These are phyloP conservation scores for Fusarium sterilihyphosum DNA, from an alignment of 2,329 filamentous ascomycete genomes.

Conservation along the genomic window DNA sequence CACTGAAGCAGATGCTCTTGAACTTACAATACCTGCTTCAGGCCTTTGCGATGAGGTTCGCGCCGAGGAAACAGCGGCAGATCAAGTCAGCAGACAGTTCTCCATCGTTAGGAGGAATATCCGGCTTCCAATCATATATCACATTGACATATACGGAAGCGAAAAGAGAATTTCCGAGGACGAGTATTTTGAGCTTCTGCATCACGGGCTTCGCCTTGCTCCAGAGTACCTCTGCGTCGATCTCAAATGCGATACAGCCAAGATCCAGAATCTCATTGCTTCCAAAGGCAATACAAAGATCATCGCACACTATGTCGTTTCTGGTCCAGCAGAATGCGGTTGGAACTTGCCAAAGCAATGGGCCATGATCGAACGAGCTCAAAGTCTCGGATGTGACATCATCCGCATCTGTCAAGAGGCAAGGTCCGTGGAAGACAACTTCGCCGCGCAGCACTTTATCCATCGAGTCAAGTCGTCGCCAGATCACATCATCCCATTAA, in stretches of 20 bases:
- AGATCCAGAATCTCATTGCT: not conserved
- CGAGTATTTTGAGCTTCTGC: not conserved
- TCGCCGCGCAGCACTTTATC: not conserved
- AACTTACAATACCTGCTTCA: not conserved
- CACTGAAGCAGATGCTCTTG: not conserved
- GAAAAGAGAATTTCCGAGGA: fast-evolving
- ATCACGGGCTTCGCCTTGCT: not conserved
- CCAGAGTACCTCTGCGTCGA: not conserved
- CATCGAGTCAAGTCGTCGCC: not conserved
- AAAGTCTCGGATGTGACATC: not conserved
- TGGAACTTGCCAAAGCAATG: not conserved
- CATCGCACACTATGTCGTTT: not conserved
- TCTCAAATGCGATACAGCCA: not conserved
- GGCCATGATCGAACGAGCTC: not conserved
- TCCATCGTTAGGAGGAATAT: not conserved
- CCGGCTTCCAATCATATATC: not conserved
- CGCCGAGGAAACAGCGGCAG: not conserved
- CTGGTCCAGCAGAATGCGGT: not conserved
- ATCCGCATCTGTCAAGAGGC: not conserved
- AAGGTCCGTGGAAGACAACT: not conserved
- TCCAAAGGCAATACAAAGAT: not conserved
- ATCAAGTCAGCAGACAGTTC: not conserved
- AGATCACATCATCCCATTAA: not conserved
- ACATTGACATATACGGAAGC: fast-evolving
- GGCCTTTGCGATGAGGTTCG: fast-evolving